phyloP scores from a whole-genome alignment of 164 flowering plant genomes.

The Platanus orientalis region DNA sequence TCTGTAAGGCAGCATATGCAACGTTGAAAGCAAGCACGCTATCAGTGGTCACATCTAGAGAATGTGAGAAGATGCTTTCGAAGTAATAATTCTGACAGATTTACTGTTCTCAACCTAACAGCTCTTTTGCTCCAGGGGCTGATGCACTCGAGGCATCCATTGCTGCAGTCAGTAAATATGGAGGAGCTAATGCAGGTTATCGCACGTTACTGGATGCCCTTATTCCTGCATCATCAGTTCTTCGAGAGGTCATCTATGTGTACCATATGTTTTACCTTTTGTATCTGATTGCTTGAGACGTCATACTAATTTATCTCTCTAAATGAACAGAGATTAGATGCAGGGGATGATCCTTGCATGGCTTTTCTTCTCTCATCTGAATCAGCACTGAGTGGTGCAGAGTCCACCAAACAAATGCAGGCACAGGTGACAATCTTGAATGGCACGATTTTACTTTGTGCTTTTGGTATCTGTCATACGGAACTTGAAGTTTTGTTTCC shows the following conservation, averaged over 20 bases:
- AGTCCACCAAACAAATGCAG: slow-evolving; percentile 74
- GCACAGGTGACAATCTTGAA: slow-evolving; percentile 47
- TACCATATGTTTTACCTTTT: not conserved
- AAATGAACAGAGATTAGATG: slow-evolving; percentile 51
- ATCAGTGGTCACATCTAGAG: slow-evolving; percentile 39
- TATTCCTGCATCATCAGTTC: slow-evolving; percentile 76
- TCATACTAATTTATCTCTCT: not conserved
- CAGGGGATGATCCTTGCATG: slow-evolving; percentile 65
- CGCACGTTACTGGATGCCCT: slow-evolving; percentile 92
- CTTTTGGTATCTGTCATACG: too few relatives aligned
- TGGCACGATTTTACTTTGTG: too few relatives aligned
- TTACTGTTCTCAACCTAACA: not conserved
- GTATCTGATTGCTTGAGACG: not conserved
- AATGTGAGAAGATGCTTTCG: slow-evolving; percentile 52
- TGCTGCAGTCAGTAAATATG: slow-evolving; percentile 85
- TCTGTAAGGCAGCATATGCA: slow-evolving; percentile 82
- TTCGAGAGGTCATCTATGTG: slow-evolving; percentile 50
- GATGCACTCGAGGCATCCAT: slow-evolving; percentile 81
- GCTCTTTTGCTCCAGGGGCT: slow-evolving; percentile 61
- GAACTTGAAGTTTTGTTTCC: too few relatives aligned
- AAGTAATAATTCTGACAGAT: not conserved
- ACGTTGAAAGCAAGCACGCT: slow-evolving; percentile 42
- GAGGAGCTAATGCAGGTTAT: slow-evolving; percentile 85
- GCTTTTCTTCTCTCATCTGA: slow-evolving; percentile 81
- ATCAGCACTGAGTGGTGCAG: slow-evolving; percentile 85